phyloP scores from a whole-genome alignment of 2,329 filamentous ascomycete genomes.

The Colletotrichum navitas region DNA sequence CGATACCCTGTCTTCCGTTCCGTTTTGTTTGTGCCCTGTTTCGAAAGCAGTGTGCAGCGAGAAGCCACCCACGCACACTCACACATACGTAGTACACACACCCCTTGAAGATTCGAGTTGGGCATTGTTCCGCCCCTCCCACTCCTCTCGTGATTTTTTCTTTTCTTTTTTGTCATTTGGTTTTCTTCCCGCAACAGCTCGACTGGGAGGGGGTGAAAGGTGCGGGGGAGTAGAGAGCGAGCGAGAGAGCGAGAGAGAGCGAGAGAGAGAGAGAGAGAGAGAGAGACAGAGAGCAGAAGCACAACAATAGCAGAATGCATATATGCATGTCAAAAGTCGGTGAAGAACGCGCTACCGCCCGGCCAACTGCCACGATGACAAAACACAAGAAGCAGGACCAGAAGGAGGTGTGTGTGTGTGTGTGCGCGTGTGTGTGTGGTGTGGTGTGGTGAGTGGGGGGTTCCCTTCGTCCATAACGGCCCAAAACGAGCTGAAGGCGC shows the following conservation, averaged over 20 bases:
- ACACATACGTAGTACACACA: too few relatives aligned
- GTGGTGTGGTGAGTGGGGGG: slow-evolving; percentile 5
- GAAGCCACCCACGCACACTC: background rate
- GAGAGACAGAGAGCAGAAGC: background rate
- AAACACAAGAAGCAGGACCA: slow-evolving; percentile 12
- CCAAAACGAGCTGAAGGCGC: slow-evolving; percentile 3
- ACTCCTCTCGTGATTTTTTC: background rate
- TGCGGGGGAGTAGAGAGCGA: background rate
- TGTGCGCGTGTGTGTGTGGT: background rate
- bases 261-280: background rate
- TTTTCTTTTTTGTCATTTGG: background rate
- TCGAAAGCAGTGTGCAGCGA: background rate
- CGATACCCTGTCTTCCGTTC: slow-evolving; percentile 9
- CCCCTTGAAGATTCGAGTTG: slow-evolving; percentile 9
- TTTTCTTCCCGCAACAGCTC: background rate
- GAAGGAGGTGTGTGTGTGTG: background rate
- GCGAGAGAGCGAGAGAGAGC: background rate
- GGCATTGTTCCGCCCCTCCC: background rate
- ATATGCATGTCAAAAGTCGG: slow-evolving; percentile 39
- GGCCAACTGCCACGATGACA: slow-evolving; percentile 40
- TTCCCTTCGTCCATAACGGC: background rate
- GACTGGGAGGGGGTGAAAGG: background rate
- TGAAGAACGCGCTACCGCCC: slow-evolving; percentile 33
- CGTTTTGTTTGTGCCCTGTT: slow-evolving; percentile 1
- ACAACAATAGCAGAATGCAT: background rate